A percentile compares a stretch with the other conserved stretches of the same genome.
These are phyloP conservation scores for Metschnikowia proteae DNA, from an alignment of 805 yeast genomes.

Conservation along the genomic window DNA sequence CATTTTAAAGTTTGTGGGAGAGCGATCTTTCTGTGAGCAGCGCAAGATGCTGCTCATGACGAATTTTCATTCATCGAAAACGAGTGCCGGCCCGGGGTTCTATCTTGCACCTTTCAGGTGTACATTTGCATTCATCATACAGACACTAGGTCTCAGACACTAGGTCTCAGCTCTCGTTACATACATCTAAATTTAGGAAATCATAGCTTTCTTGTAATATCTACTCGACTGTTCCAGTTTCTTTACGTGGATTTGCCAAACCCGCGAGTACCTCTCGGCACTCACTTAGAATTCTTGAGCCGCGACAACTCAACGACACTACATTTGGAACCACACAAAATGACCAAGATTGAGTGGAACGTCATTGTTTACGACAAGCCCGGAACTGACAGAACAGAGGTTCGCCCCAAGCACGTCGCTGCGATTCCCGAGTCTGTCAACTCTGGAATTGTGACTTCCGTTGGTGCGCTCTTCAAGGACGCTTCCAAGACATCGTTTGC, in stretches of 20 bases:
- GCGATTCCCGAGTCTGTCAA: slow-evolving; percentile 42
- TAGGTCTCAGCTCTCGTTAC: slow-evolving; percentile 1
- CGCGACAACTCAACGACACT: too few species aligned
- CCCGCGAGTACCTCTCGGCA: too few species aligned
- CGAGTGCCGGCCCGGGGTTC: not conserved
- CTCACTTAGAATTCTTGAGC: too few species aligned
- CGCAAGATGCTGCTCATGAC: not conserved
- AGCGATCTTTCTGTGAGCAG: not conserved
- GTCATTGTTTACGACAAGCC: slow-evolving; percentile 71
- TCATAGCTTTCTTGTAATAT: not conserved
- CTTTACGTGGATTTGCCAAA: too few species aligned
- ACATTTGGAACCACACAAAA: not conserved
- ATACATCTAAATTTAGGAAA: not conserved
- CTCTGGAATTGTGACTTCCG: slow-evolving; percentile 41
- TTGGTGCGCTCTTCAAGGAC: slow-evolving; percentile 49
- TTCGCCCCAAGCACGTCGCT: slow-evolving; percentile 52
- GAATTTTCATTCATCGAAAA: not conserved
- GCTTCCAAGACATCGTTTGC: slow-evolving; percentile 50
- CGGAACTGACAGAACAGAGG: slow-evolving; percentile 50
- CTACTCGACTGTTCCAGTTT: not conserved
- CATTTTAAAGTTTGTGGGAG: not conserved
- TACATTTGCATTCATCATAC: slow-evolving; percentile 17
- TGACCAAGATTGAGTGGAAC: slow-evolving; percentile 31
- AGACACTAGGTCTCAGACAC: slow-evolving; percentile 7
- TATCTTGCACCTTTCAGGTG: slow-evolving; percentile 6